These are phyloP conservation scores for Sphagnum magellanicum DNA, from an alignment of 228 moss, liverwort and hornwort genomes.

Conservation along the genomic window DNA sequence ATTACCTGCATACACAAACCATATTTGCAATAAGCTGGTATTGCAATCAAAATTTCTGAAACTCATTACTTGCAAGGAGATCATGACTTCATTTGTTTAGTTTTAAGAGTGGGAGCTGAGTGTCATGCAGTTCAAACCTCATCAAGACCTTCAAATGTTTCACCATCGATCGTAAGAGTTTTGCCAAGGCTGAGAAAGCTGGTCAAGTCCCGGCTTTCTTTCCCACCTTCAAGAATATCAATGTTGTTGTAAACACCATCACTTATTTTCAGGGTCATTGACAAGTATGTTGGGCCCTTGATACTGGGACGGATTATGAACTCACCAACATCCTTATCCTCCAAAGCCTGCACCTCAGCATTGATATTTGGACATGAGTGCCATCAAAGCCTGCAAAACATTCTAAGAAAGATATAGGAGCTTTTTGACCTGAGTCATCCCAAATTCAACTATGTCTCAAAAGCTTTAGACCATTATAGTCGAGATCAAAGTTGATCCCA, in stretches of 20 bases:
- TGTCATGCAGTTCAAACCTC: slow-evolving; percentile 43
- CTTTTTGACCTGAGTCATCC: too few relatives aligned
- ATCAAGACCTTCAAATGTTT: slow-evolving; percentile 82
- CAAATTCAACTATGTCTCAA: too few relatives aligned
- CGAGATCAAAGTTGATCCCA: too few relatives aligned
- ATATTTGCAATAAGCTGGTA: too few relatives aligned
- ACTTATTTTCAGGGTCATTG: slow-evolving; percentile 77
- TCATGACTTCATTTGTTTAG: too few relatives aligned
- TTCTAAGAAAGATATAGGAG: too few relatives aligned
- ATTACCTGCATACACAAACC: slow-evolving; percentile 58
- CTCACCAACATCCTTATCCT: slow-evolving; percentile 77
- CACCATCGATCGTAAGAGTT: slow-evolving; percentile 80
- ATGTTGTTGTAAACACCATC: slow-evolving; percentile 71
- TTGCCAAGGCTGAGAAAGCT: slow-evolving; percentile 91
- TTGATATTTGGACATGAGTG: too few relatives aligned
- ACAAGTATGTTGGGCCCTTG: slow-evolving; percentile 85
- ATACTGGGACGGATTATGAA: slow-evolving; percentile 79
- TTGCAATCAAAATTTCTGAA: too few relatives aligned
- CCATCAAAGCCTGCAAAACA: too few relatives aligned
- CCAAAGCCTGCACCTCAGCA: slow-evolving; percentile 51
- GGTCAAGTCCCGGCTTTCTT: slow-evolving; percentile 71
- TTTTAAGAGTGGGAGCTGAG: too few relatives aligned
- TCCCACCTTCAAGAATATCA: slow-evolving; percentile 77
- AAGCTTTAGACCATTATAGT: too few relatives aligned
- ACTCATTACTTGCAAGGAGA: too few relatives aligned